A percentile compares a stretch with the other conserved stretches of the same genome.
These are phyloP conservation scores for Aureobasidium uvarum DNA, from an alignment of 2,329 filamentous ascomycete species.

Conservation along the genomic window DNA sequence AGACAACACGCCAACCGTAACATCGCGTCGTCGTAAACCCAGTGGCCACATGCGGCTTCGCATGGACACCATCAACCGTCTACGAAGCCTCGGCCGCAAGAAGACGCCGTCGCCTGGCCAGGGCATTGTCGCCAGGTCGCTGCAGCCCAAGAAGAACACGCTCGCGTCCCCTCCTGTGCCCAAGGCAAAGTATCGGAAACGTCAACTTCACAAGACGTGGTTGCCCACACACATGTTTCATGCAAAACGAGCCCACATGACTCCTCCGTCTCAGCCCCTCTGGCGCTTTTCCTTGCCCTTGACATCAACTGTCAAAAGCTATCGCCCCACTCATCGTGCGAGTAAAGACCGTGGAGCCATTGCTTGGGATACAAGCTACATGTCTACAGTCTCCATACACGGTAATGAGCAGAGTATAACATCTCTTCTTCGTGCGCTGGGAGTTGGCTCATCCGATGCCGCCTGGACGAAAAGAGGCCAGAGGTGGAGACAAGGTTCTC, in stretches of 20 bases:
- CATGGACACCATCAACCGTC: constrained; percentile 70
- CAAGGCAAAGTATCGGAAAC: constrained; percentile 72
- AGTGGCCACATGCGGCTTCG: constrained; percentile 57
- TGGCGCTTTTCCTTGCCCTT: constrained; percentile 88
- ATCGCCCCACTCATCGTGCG: constrained; percentile 80
- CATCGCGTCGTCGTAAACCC: constrained; percentile 61
- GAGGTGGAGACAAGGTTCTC: constrained; percentile 68
- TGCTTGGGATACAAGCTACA: constrained; percentile 92
- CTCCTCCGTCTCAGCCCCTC: constrained; percentile 69
- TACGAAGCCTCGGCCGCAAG: constrained; percentile 61
- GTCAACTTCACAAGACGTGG: constrained; percentile 88
- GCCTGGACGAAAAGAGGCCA: constrained; percentile 63
- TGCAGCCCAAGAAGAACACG: constrained; percentile 68
- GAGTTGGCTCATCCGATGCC: constrained; percentile 51
- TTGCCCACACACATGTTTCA: constrained; percentile 93
- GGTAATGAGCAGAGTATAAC: constrained; percentile 64
- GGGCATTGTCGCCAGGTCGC: constrained; percentile 43
- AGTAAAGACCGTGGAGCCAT: constrained; percentile 72
- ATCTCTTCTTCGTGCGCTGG: constrained; percentile 64
- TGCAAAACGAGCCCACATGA: constrained; percentile 88
- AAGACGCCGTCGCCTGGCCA: constrained; percentile 38
- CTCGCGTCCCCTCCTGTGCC: constrained; percentile 64
- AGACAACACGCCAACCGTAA: constrained; percentile 85
- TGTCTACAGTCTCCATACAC: constrained; percentile 77
- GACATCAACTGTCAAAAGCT: constrained; percentile 85